Base-by-base conservation (phyloP, 495 filamentous ascomycete genomes). In the Sphaerosporella brunnea region DNA sequence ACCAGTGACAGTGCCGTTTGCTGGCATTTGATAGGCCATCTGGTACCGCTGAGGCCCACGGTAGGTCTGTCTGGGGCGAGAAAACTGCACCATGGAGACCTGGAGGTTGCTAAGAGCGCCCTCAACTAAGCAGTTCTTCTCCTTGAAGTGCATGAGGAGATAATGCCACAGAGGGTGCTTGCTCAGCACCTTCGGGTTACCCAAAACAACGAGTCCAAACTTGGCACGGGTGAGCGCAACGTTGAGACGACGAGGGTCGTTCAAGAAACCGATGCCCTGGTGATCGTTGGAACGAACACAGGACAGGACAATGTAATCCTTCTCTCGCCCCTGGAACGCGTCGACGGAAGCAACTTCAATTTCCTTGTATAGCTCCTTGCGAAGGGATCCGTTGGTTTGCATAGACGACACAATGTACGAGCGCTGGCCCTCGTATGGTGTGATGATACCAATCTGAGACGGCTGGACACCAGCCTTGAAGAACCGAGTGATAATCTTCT, bases 121-220 rank as follows among this genome's bases (percentile, higher is more conserved):
- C 62, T 99, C 90, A 34, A 99, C 90, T 4, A 99, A 72, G 57
- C 88, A 96, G 51, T 93, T 88, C 49, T 77, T 79, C 61, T 96
- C 90, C 68, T 99, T 99, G 72, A 95, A 99, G 58, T 99, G 90
- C 21, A 93, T 70, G 7, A 99, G 70, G 18, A 99, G 77, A 61
- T 85, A 88, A 57, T 99, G 92, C 90, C 90, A 99, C 13, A 99
- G 68, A 40, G 93, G 90, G 63, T 99, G 90, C 67, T 96, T 99
- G 20, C 85, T 87, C 30, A 99, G 65, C 35, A 99, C 90, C 67
- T 99, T 99, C 7, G 90, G 90, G 61, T 99, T 99, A 39, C 92
- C 90, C 15, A 99, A 77, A 50, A 99, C 93, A 37, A 93, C 90
- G 43, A 95, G 65, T 39, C 90, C 90, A 63, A 82, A 99, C 65